Conservation (phyloP, 345 rosid genomes). For the Lepidium aucheri region DNA sequence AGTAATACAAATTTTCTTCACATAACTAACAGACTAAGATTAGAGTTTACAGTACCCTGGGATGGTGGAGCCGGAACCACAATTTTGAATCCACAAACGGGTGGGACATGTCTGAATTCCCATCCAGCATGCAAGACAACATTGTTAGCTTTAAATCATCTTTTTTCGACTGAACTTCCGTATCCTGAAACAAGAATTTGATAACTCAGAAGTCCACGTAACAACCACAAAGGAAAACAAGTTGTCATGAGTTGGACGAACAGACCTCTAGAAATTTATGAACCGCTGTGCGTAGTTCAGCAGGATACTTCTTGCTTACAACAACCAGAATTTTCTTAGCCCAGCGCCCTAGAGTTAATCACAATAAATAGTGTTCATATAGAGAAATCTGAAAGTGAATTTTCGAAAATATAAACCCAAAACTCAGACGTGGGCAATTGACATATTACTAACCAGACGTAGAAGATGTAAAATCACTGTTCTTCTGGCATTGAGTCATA, state of each 20-base stretch:
- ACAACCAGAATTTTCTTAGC: slow-evolving; percentile 53
- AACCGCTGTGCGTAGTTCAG: slow-evolving; percentile 49
- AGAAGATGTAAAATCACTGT: slow-evolving; percentile 31
- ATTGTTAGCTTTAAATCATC: slow-evolving; percentile 44
- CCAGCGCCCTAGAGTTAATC: slow-evolving; percentile 53
- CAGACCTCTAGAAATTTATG: slow-evolving; percentile 60
- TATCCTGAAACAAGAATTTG: slow-evolving; percentile 33
- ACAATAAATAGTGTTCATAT: background rate
- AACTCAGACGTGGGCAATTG: background rate
- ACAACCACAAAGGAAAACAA: background rate
- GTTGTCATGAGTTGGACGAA: background rate
- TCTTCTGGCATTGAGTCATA: slow-evolving; percentile 49
- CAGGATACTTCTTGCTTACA: slow-evolving; percentile 60
- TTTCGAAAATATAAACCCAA: background rate
- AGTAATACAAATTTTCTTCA: background rate
- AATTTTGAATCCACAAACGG: slow-evolving; percentile 57
- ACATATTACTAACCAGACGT: slow-evolving; percentile 42
- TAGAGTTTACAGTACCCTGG: slow-evolving; percentile 45
- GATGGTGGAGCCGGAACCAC: slow-evolving; percentile 86
- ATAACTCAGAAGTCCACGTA: slow-evolving; percentile 9
- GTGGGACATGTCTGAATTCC: slow-evolving; percentile 39
- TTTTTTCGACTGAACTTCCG: slow-evolving; percentile 40
- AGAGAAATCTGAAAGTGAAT: background rate
- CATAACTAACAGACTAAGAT: background rate
- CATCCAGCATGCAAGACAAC: slow-evolving; percentile 52